These are phyloP conservation scores for Mortierella polycephala DNA, from an alignment of 371 early-diverging fungal species.

Conservation along the genomic window DNA sequence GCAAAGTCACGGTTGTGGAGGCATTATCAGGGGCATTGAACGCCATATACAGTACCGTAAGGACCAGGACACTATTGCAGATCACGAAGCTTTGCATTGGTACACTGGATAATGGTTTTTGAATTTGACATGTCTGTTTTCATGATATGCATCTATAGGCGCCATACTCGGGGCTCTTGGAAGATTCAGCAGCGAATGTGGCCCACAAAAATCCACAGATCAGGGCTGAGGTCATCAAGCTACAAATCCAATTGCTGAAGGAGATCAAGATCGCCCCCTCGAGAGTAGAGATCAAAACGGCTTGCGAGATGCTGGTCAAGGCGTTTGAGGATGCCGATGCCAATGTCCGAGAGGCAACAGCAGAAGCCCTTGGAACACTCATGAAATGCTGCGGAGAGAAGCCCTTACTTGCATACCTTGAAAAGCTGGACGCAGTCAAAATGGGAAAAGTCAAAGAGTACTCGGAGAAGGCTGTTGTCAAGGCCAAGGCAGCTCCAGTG, in stretches of 20 bases:
- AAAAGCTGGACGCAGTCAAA: slow-evolving; percentile 89
- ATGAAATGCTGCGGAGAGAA: slow-evolving; percentile 90
- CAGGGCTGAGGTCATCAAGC: slow-evolving; percentile 76
- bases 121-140: neutral
- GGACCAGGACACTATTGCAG: slow-evolving; percentile 4
- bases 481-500: slow-evolving; percentile 62
- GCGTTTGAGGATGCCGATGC: slow-evolving; percentile 89
- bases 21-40: slow-evolving; percentile 85
- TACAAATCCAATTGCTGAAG: slow-evolving; percentile 78
- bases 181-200: slow-evolving; percentile 75
- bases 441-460: slow-evolving; percentile 88
- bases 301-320: slow-evolving; percentile 79
- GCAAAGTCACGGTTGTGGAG: slow-evolving; percentile 88
- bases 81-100: too few relatives aligned
- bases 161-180: slow-evolving; percentile 67
- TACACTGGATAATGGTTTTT: too few relatives aligned
- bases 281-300: slow-evolving; percentile 82
- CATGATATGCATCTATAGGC: slow-evolving; percentile 24
- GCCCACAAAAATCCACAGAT: slow-evolving; percentile 95
- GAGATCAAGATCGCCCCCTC: slow-evolving; percentile 72
- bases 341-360: slow-evolving; percentile 86
- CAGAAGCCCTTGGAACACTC: slow-evolving; percentile 90
- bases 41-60: slow-evolving; percentile 80
- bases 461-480: slow-evolving; percentile 84
- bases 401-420: slow-evolving; percentile 74